These are phyloP conservation scores for Fraxinus nigra DNA, from an alignment of 305 asterid species.

Conservation along the genomic window DNA sequence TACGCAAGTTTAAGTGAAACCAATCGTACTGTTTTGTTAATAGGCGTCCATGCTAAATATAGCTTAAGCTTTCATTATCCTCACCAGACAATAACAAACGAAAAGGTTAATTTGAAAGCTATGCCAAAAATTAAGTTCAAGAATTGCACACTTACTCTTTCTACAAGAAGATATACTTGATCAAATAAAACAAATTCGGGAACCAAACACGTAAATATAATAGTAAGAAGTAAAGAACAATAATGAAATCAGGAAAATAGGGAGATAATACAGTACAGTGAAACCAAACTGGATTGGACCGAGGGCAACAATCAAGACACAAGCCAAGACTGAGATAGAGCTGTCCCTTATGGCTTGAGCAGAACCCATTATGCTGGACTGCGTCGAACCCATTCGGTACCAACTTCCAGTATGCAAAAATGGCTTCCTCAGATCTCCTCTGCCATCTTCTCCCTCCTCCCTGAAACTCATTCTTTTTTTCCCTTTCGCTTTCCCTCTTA, in stretches of 20 bases:
- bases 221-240: background rate
- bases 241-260: background rate
- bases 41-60: background rate
- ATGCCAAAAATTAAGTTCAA: background rate
- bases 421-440: slow-evolving; percentile 63
- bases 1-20: background rate
- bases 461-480: slow-evolving; percentile 64
- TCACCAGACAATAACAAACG: background rate
- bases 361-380: slow-evolving; percentile 59
- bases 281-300: slow-evolving; percentile 98
- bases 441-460: slow-evolving; percentile 67
- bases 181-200: background rate
- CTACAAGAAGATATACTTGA: background rate
- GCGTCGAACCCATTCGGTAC: slow-evolving; percentile 67
- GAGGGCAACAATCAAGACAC: slow-evolving; percentile 92
- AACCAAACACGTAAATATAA: slow-evolving; percentile 8
- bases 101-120: background rate
- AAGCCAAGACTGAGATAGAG: slow-evolving; percentile 86
- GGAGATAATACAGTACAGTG: slow-evolving; percentile 52
- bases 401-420: slow-evolving; percentile 68
- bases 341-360: slow-evolving; percentile 78
- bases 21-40: background rate
- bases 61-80: background rate
- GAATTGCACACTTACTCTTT: background rate
- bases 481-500: background rate